A percentile compares a stretch with the other conserved stretches of the same genome.
Evolutionary conservation across 345 rosid species (phyloP).

Genomic region (Cardamine chenopodiifolia): DNA sequence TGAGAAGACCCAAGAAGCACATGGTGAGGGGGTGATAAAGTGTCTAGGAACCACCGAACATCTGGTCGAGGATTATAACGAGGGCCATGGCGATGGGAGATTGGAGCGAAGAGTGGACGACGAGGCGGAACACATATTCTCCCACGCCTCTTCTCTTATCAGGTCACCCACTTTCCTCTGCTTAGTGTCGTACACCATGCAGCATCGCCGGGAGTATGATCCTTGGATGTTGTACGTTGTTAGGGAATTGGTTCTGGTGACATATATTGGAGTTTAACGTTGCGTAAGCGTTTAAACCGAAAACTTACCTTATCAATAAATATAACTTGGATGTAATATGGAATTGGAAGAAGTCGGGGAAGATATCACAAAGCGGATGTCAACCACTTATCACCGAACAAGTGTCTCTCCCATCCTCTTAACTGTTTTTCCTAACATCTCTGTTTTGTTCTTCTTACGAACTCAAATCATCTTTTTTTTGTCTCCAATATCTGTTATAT

Average conservation of each 20-base stretch:
- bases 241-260: neutral
- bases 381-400: no score
- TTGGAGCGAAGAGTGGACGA: constrained; percentile 57
- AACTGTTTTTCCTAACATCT: no score
- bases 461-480: no score
- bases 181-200: constrained; percentile 57
- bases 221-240: constrained; percentile 62
- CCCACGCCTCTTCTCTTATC: constrained; percentile 58
- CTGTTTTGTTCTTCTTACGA: no score
- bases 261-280: no score
- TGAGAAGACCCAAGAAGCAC: constrained; percentile 92
- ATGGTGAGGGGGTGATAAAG: constrained; percentile 51
- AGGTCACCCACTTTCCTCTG: constrained; percentile 62
- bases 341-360: no score
- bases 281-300: no score
- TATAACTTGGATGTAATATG: no score
- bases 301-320: no score
- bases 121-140: constrained; percentile 68
- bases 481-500: no score
- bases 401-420: no score
- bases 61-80: constrained; percentile 74
- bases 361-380: no score
- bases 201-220: constrained; percentile 59
- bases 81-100: constrained; percentile 65
- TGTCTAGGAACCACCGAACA: constrained; percentile 58